Conservation (phyloP, 106 monocot species). For the Xerophyta viscosa region DNA sequence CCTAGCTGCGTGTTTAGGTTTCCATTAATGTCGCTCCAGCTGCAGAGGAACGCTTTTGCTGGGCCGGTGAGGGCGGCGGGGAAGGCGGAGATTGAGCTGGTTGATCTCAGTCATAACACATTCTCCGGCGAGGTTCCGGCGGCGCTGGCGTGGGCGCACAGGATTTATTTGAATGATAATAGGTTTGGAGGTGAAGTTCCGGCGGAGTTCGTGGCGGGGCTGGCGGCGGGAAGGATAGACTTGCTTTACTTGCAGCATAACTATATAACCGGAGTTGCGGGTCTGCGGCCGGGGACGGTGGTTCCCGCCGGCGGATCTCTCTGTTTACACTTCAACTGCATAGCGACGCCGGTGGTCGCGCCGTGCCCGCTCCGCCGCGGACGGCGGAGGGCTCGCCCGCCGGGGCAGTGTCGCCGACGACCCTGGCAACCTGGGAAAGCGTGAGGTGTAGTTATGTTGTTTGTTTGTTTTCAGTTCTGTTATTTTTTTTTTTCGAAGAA, state of each 20-base stretch:
- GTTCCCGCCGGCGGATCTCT: conserved; percentile 41
- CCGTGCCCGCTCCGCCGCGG: conserved; percentile 61
- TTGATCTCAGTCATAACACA: conserved; percentile 62
- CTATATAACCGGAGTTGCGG: conserved; percentile 54
- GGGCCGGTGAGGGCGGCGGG: conserved; percentile 26
- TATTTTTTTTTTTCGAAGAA: too few species aligned
- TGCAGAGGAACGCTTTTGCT: conserved; percentile 49
- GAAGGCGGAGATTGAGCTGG: conserved; percentile 36
- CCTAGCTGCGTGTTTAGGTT: conserved; percentile 34
- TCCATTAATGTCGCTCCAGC: conserved; percentile 28
- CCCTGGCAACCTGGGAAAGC: too few species aligned
- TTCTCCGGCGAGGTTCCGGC: conserved; percentile 41
- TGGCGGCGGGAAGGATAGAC: conserved; percentile 42
- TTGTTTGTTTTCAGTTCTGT: too few species aligned
- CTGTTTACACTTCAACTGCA: conserved; percentile 66
- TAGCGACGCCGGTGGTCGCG: conserved; percentile 52
- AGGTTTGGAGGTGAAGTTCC: conserved; percentile 57
- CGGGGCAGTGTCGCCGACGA: conserved; percentile 64
- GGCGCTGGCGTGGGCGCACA: conserved; percentile 39
- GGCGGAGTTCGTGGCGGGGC: conserved; percentile 34
- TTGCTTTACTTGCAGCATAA: conserved; percentile 71
- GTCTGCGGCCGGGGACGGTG: conserved; percentile 43
- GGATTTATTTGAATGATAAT: conserved; percentile 61
- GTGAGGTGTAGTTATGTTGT: too few species aligned
- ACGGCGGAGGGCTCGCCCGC: conserved; percentile 35